Conservation (phyloP, 2,329 filamentous ascomycete species). For the Incumbomyces lentus region DNA sequence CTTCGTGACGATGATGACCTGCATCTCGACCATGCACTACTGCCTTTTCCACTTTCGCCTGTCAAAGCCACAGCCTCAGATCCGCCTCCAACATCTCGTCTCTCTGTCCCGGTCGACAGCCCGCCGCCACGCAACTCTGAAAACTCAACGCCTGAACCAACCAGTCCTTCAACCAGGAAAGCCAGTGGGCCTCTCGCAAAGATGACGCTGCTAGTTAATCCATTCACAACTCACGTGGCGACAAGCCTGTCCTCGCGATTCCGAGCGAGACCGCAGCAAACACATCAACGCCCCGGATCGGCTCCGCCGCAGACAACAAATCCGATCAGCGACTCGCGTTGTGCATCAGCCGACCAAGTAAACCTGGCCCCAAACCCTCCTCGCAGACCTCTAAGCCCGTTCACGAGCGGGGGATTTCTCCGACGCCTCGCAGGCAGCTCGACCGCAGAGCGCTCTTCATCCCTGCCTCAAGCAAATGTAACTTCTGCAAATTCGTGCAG, state of each 20-base stretch:
- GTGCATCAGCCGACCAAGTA: no score
- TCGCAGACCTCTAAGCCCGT: constrained; percentile 17
- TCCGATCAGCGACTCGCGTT: background rate
- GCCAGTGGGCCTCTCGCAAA: background rate
- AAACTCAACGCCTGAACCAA: background rate
- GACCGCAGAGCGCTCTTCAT: no score
- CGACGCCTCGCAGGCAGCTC: constrained; percentile 10
- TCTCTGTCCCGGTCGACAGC: no score
- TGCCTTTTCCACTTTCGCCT: constrained; percentile 1
- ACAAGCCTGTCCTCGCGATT: no score
- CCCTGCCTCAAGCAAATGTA: no score
- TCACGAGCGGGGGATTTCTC: constrained; percentile 17
- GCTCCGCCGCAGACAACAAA: background rate
- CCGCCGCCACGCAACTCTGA: no score
- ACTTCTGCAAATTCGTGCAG: no score
- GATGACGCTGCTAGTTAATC: background rate
- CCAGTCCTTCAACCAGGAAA: background rate
- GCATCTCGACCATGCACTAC: background rate
- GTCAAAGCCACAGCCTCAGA: constrained; percentile 12
- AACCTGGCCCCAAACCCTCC: no score
- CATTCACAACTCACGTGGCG: no score
- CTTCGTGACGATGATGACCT: no score
- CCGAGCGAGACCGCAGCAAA: background rate
- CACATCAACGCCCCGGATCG: background rate
- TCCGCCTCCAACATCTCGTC: constrained; percentile 4